Evolutionary conservation across 768 basidiomycete species (phyloP).

Genomic region (Solioccasus polychromus): DNA sequence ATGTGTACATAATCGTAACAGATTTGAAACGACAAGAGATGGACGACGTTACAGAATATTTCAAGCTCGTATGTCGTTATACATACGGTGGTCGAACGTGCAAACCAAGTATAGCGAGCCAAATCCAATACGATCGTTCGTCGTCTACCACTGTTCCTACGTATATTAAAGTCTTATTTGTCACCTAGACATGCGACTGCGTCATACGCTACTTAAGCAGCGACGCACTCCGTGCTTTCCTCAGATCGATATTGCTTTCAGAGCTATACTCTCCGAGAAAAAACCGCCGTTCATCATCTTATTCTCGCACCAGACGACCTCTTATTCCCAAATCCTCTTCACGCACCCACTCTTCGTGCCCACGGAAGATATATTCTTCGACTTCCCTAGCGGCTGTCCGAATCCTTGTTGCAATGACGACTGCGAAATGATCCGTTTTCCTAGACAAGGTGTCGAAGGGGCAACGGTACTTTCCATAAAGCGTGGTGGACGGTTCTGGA

Average conservation of each 20-base stretch:
- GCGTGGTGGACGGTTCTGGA: slow-evolving; percentile 49
- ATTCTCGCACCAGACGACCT: slow-evolving; percentile 77
- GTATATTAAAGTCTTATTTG: slow-evolving; percentile 5
- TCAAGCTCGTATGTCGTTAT: slow-evolving; percentile 67
- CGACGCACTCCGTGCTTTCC: slow-evolving; percentile 78
- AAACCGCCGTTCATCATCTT: slow-evolving; percentile 73
- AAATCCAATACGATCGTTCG: slow-evolving; percentile 72
- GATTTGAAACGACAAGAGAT: slow-evolving; percentile 77
- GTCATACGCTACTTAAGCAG: slow-evolving; percentile 63
- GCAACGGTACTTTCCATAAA: slow-evolving; percentile 64
- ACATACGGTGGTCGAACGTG: slow-evolving; percentile 56
- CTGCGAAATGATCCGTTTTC: slow-evolving; percentile 81
- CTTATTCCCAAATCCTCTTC: slow-evolving; percentile 81
- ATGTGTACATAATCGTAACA: slow-evolving; percentile 75
- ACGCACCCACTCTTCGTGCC: slow-evolving; percentile 70
- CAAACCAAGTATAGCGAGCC: slow-evolving; percentile 64
- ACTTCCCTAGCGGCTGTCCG: slow-evolving; percentile 77
- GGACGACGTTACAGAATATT: slow-evolving; percentile 78
- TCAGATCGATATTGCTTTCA: slow-evolving; percentile 75
- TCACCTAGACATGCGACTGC: slow-evolving; percentile 58
- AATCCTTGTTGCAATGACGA: slow-evolving; percentile 79
- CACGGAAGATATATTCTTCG: slow-evolving; percentile 67
- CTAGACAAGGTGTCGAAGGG: slow-evolving; percentile 56
- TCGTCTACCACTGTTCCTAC: slow-evolving; percentile 12
- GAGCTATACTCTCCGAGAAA: slow-evolving; percentile 74